Base-by-base conservation (phyloP, 2,329 filamentous ascomycete species). In the Gliomastix tumulicola region DNA sequence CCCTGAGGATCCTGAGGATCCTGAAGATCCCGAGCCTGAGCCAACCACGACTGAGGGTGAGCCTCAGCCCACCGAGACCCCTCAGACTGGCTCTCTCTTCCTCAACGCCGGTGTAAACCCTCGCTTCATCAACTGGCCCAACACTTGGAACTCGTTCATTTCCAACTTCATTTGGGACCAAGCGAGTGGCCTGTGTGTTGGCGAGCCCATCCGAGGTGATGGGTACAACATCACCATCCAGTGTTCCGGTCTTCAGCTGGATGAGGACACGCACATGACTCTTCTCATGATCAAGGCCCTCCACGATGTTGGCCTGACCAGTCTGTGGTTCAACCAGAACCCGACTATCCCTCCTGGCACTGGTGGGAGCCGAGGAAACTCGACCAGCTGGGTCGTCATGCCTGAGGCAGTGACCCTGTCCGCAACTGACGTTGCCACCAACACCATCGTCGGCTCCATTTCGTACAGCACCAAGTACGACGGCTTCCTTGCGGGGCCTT, bases 91-190 rank as follows among this genome's bases (percentile, higher is more conserved):
- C 2, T 45, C 47, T 25, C 47, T 63, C 6, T 51, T 50, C 25
- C 44, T 63, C 9, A 51, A 50, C 19, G 49, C 56, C 10, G 47
- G 49, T 3, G 48, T 62, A 28, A 63, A 54, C 36, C 60, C 60
- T 28, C 55, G 60, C 6, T 63, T 62, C 42, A 50, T 63, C 46
- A 63, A 60, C 42, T 63, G 60, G 59, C 54, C 56, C 33, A 56
- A 48, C 32, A 59, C 54, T 10, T 63, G 57, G 60, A 50, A 59
- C 36, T 44, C 54, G 1, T 63, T 63, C 39, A 61, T 63, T 41
- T 56, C 58, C 40, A 59, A 57, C 23, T 63, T 63, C 36, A 45
- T 59, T n/a, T 63, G 60, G 60, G 60, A 63, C 38, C 57, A 56
- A 37, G 45, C 44, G 11, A 56, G 55, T 9, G 60, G 60, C 12